phyloP scores from a whole-genome alignment of 805 yeast species.

The Kluyveromyces wickerhamii region DNA sequence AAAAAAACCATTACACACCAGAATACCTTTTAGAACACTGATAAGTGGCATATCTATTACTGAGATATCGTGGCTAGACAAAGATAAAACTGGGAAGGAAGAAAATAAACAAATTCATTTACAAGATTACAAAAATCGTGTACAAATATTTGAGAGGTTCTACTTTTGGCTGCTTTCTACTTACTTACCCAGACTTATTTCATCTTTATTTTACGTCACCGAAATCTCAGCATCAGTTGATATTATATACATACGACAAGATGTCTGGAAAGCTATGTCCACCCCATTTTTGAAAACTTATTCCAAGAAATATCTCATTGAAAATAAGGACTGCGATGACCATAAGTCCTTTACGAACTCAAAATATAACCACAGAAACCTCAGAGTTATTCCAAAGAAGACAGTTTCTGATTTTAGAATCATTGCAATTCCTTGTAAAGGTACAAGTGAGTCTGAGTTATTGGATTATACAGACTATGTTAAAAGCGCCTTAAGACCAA shows the following conservation, averaged over 20 bases:
- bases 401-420: slow-evolving; percentile 45
- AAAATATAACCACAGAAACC: slow-evolving; percentile 31
- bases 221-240: slow-evolving; percentile 38
- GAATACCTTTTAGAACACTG: slow-evolving; percentile 28
- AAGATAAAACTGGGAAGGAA: neutral
- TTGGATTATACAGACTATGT: slow-evolving; percentile 30
- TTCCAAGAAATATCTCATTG: slow-evolving; percentile 30
- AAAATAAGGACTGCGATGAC: slow-evolving; percentile 12
- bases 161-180: slow-evolving; percentile 49
- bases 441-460: slow-evolving; percentile 27
- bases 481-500: slow-evolving; percentile 37
- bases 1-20: slow-evolving; percentile 31
- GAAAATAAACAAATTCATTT: slow-evolving; percentile 3
- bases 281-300: slow-evolving; percentile 38
- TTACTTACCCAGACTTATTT: slow-evolving; percentile 41
- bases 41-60: slow-evolving; percentile 27
- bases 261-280: slow-evolving; percentile 44
- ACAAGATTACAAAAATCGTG: neutral
- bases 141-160: slow-evolving; percentile 25
- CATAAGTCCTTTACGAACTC: slow-evolving; percentile 18
- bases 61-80: slow-evolving; percentile 50
- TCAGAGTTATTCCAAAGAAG: slow-evolving; percentile 53
- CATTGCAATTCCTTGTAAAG: slow-evolving; percentile 46
- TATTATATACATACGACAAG: slow-evolving; percentile 47
- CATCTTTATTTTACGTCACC: slow-evolving; percentile 59